Base-by-base conservation (phyloP, 768 basidiomycete species). In the Auriculariales sp. region DNA sequence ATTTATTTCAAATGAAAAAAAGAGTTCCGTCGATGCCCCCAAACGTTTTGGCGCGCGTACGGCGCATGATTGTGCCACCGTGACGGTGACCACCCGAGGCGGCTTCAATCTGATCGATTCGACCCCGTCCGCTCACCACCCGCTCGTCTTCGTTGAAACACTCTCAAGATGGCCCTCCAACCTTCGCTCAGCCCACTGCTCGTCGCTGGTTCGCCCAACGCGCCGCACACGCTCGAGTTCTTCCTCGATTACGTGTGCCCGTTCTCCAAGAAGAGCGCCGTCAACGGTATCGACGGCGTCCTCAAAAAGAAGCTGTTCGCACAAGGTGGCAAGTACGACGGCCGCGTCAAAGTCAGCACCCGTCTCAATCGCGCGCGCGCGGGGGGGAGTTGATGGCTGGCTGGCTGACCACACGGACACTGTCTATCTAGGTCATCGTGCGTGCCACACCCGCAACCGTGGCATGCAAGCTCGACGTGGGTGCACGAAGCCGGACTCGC, bases 181-280 rank as follows among this genome's bases (percentile, higher is more conserved):
- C 86, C 88, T 1, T 78, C 75, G 47, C 74, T 91, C 31, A 65
- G 70, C 28, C 74, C 83, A 46, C 68, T 83, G 42, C 61, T 81
- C 47, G 67, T 91, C 51, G 71, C 75, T 3, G 88, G 88, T 34
- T 58, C 54, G 15, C 58, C 61, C 48, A 66, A 73, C 27, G 74
- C 87, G 0, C 81, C 82, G 0, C 85, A 91, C 57, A 86, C 83
- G 2, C 69, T 91, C 47, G 88, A 92, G 51, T 65, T 89, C 51
- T 90, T 86, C 64, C 62, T 89, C 66, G 89, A 90, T 64, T 89
- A 85, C 62, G 84, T 88, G 57, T 92, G 88, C 57, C 87, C 87
- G 1, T 90, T 69, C 71, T 55, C 56, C 28, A 53, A 45, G 32
- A 53, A 39, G 46, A 49, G 35, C 9, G 52, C 48, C 42, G 68